Base-by-base conservation (phyloP, 805 yeast species). In the Sugiyamaella boreocaroliniensis region DNA sequence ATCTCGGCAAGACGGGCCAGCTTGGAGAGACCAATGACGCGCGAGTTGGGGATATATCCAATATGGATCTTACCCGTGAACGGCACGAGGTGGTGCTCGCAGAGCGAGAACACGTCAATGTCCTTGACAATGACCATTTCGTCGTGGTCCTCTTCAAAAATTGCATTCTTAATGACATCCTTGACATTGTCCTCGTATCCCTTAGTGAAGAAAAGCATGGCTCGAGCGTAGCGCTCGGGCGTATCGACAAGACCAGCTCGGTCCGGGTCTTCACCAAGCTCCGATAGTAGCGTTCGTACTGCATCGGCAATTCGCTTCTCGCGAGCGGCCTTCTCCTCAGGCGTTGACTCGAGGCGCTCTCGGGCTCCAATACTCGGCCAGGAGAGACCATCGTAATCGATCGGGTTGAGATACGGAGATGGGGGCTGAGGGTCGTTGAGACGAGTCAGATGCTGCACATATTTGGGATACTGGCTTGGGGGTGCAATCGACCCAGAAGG, bases 51-150 rank as follows among this genome's bases (percentile, higher is more conserved):
- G 59, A 93, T 90, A 71, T 93, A 93, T n/a, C 95, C 99, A 59
- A 93, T 93, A 65, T 92, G 97, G 50, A 92, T 95, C 64, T 92
- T 93, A 53, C 99, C 99, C 63, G 82, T 87, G 68, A 93, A 93
- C 19, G 99, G 99, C 26, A 95, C 99, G 63, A 93, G 73, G 71
- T 93, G 99, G 68, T 93, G 99, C 71, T 93, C 99, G 71, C 99
- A 93, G 50, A 93, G 75, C 2, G 97, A 88, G 68, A 83, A 86
- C 50, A 93, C 80, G 61, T 89, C 96, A 53, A 93, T 93, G 69
- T 93, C 97, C 65, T 92, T 79, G 22, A 93, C 99, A 58, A 93
- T 90, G 47, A 93, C 98, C 98, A 93, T 93, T 67, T 93, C 99
- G 68, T 93, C 98, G 67, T 93, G 99, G 67, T 93, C 96, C 68